Evolutionary conservation across 805 yeast genomes (phyloP).

Genomic region (Myxozyma sirexii): DNA sequence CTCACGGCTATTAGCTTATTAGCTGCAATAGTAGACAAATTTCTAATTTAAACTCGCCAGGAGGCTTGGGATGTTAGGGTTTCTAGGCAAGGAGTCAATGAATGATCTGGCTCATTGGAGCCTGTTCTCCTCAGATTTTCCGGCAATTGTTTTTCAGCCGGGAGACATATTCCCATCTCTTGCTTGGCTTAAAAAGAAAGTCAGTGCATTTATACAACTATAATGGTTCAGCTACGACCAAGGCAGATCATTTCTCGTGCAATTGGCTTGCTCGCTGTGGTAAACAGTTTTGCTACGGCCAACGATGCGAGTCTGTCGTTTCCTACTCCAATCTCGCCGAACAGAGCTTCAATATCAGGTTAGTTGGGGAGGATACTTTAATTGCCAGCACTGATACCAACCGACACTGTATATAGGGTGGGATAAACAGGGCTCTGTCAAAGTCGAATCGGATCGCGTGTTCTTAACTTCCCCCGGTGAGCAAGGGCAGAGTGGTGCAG

Average conservation of each 20-base stretch:
- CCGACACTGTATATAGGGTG: constrained; percentile 26
- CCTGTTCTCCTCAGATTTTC: too few species aligned
- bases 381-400: not conserved
- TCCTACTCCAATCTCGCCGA: constrained; percentile 25
- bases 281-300: not conserved
- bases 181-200: not conserved
- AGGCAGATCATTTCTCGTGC: not conserved
- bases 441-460: constrained; percentile 32
- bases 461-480: constrained; percentile 36
- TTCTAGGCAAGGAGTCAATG: not conserved
- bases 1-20: too few species aligned
- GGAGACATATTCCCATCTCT: not conserved
- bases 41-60: not conserved
- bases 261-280: constrained; percentile 5
- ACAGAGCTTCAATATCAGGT: constrained; percentile 24
- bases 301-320: constrained; percentile 14
- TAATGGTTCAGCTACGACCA: not conserved
- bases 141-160: too few species aligned
- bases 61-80: not conserved
- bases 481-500: constrained; percentile 39
- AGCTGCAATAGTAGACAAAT: too few species aligned
- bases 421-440: constrained; percentile 36
- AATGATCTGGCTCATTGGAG: too few species aligned
- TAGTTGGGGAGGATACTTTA: too few species aligned
- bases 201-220: not conserved